A percentile compares a stretch with the other conserved stretches of the same genome.
Evolutionary conservation across 202 grass and related monocot species (phyloP).

Genomic region (Thinopyrum obtusiflorum): DNA sequence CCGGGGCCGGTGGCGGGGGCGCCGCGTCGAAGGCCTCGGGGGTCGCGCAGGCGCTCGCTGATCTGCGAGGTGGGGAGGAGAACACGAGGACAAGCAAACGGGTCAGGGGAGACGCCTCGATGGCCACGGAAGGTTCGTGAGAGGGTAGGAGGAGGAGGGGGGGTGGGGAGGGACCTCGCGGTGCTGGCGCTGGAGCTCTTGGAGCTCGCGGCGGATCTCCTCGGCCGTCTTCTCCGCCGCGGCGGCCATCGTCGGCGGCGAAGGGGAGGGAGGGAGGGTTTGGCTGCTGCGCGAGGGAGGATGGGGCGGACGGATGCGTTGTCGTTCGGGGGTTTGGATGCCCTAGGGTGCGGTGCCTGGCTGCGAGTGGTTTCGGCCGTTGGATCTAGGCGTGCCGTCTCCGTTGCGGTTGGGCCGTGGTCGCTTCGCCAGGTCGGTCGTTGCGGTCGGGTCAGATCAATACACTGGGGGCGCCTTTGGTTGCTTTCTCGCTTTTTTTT

Average conservation of each 20-base stretch:
- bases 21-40: constrained; percentile 73
- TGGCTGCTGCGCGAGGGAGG: constrained; percentile 29
- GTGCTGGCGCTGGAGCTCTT: constrained; percentile 95
- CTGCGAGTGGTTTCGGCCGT: background rate
- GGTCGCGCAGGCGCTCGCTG: constrained; percentile 84
- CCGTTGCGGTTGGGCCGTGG: background rate
- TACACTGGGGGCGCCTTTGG: no score
- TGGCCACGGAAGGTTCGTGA: background rate
- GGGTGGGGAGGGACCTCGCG: constrained; percentile 47
- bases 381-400: constrained; percentile 18
- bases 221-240: constrained; percentile 84
- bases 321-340: constrained; percentile 24
- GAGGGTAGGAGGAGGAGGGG: background rate
- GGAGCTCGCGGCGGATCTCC: constrained; percentile 87
- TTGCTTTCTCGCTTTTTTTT: no score
- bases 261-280: background rate
- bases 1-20: constrained; percentile 20
- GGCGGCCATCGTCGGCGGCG: constrained; percentile 33
- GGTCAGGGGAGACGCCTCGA: constrained; percentile 25
- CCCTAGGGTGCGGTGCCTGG: background rate
- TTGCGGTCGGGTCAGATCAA: background rate
- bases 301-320: background rate
- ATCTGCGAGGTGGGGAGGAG: constrained; percentile 47
- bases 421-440: background rate
- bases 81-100: background rate